Conservation (phyloP, 176 grass and related monocot genomes). For the Eremochloa ophiuroides region DNA sequence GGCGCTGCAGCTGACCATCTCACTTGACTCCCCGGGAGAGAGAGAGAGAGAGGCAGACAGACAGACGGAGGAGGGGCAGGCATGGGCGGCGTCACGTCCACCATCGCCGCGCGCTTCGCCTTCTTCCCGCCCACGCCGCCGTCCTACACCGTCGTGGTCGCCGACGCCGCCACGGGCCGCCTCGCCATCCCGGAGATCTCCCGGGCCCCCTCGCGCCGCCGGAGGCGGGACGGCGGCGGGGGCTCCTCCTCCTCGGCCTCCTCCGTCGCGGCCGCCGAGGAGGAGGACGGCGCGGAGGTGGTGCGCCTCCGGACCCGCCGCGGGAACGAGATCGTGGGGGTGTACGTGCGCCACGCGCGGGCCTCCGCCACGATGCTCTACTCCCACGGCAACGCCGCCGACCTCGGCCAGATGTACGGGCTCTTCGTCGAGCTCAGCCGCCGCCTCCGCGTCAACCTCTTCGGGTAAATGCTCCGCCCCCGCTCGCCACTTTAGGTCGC, state of each 20-base stretch:
- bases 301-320: conserved; percentile 58
- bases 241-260: conserved; percentile 18
- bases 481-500: background rate
- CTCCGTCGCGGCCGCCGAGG: background rate
- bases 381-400: conserved; percentile 70
- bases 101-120: conserved; percentile 83
- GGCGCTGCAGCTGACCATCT: conserved; percentile 14
- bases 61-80: background rate
- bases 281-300: conserved; percentile 44
- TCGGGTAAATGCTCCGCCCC: conserved; percentile 32
- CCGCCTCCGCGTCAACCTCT: conserved; percentile 57
- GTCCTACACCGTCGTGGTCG: conserved; percentile 70
- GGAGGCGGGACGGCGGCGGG: conserved; percentile 38
- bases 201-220: conserved; percentile 13
- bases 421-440: conserved; percentile 71
- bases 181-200: conserved; percentile 75
- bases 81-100: conserved; percentile 91
- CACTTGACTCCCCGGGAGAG: background rate
- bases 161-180: conserved; percentile 54
- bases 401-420: conserved; percentile 67
- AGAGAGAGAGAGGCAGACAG: background rate
- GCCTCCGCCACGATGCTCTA: conserved; percentile 64
- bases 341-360: conserved; percentile 53
- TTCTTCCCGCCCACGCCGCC: conserved; percentile 93
- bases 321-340: conserved; percentile 63